Evolutionary conservation across 192 early-diverging fungal genomes (phyloP), one percentile per base, ranked within the genome.

Genomic region (Coemansia sp.): DNA sequence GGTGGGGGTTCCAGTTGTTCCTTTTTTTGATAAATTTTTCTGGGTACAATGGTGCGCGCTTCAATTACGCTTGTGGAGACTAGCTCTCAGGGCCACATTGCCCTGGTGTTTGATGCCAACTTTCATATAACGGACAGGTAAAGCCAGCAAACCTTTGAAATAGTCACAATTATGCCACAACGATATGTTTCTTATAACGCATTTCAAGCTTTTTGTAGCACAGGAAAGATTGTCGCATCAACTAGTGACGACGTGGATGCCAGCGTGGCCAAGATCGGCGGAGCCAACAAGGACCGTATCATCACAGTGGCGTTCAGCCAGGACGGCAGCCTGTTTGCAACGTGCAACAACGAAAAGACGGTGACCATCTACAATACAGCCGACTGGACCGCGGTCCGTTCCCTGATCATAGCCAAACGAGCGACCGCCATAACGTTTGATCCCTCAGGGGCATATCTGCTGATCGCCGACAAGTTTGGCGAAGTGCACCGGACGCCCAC

Each of bases 381-480:
- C 6, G 9, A 4, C 35, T 93, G 91, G 91, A 65, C 57, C 18
- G 23, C 84, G 16, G 65, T 74, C 24, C 80, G 78, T 56, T 64
- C 69, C 13, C 83, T 82, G 70, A 69, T 62, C 7, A 35, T 59
- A 20, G 81, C 62, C 32, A 96, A 96, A 64, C 89, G 93, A 41
- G 81, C 84, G n/a, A 93, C 89, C 62, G 83, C 86, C 2, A 60
- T 97, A 11, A 63, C 69, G 19, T 96, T 94, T 65, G 86, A 86
- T 47, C 81, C 81, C 0, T 71, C 86, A 43, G 88, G 85, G 14
- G 78, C 68, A 12, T 39, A 83, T 48, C 66, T 98, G 51, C 38
- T 96, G 11, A 85, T 87, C 0, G 94, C 89, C 10, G 97, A 99
- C 76, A 97, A 97, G 75, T 96, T 94, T 83, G 97, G 97, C 7